Percentiles rank a stretch among this genome's conserved stretches.
These are phyloP conservation scores for Starmerella potacharoeniae DNA, from an alignment of 805 yeast species.

Conservation along the genomic window DNA sequence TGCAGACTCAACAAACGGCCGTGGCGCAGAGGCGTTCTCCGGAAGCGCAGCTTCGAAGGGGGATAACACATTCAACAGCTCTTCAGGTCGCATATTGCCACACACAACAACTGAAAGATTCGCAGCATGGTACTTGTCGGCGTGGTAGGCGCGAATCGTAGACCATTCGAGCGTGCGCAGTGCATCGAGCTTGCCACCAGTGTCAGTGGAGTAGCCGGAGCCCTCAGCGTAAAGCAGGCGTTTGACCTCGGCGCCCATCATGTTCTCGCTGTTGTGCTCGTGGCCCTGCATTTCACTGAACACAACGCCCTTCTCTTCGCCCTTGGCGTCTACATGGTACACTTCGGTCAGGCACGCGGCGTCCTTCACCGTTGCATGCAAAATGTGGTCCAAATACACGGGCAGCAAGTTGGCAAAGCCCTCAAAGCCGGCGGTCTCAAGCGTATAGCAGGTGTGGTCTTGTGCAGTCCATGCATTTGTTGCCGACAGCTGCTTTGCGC, in stretches of 20 bases:
- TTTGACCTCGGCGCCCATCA: constrained; percentile 32
- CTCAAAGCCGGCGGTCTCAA: constrained; percentile 91
- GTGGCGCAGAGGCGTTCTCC: constrained; percentile 28
- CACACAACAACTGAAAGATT: constrained; percentile 72
- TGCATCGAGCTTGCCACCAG: constrained; percentile 80
- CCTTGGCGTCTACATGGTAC: constrained; percentile 83
- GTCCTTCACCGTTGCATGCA: constrained; percentile 77
- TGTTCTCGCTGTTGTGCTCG: constrained; percentile 61
- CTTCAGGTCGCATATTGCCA: constrained; percentile 75
- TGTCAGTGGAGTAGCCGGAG: constrained; percentile 84
- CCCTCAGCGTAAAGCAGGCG: constrained; percentile 33
- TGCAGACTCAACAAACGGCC: constrained; percentile 70
- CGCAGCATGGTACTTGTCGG: constrained; percentile 61
- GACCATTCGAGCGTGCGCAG: constrained; percentile 62
- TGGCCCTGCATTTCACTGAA: constrained; percentile 95
- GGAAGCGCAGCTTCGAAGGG: constrained; percentile 42
- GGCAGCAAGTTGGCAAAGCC: constrained; percentile 80
- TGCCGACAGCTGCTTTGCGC: constrained; percentile 68
- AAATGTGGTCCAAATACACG: constrained; percentile 75
- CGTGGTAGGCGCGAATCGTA: constrained; percentile 67
- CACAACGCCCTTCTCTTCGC: constrained; percentile 90
- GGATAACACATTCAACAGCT: constrained; percentile 48
- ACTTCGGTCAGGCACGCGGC: constrained; percentile 91
- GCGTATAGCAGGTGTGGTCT: constrained; percentile 88
- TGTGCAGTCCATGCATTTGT: constrained; percentile 97